phyloP scores from a whole-genome alignment of 2,329 filamentous ascomycete genomes.

The Hypocrella siamensis region DNA sequence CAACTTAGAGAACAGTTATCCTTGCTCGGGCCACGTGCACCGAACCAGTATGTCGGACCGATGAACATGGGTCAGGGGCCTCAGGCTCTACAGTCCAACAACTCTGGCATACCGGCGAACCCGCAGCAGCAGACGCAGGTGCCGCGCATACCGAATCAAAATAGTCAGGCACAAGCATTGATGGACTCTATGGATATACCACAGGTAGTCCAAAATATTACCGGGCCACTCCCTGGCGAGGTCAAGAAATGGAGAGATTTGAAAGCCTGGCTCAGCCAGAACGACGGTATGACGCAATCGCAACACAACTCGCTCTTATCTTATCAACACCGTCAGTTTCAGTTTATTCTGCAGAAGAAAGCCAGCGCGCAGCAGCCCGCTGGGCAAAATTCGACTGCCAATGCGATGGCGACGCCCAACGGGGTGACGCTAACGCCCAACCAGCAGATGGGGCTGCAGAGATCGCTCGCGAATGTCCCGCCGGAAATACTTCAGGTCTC shows the following conservation, averaged over 20 bases:
- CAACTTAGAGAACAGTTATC: slow-evolving; percentile 18
- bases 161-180: slow-evolving; percentile 18
- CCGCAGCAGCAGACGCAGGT: slow-evolving; percentile 13
- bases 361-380: slow-evolving; percentile 13
- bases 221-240: slow-evolving; percentile 20
- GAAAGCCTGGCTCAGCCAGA: slow-evolving; percentile 24
- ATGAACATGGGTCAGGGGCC: slow-evolving; percentile 15
- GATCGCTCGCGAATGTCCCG: slow-evolving; percentile 11
- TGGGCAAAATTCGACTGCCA: slow-evolving; percentile 14
- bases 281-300: slow-evolving; percentile 16
- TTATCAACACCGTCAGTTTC: slow-evolving; percentile 25
- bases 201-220: slow-evolving; percentile 14
- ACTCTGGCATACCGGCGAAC: slow-evolving; percentile 10
- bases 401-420: slow-evolving; percentile 8
- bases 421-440: slow-evolving; percentile 12
- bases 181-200: slow-evolving; percentile 36
- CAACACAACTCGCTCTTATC: slow-evolving; percentile 16
- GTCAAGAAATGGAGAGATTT: slow-evolving; percentile 34
- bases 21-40: slow-evolving; percentile 15
- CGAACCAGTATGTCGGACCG: slow-evolving; percentile 15
- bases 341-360: slow-evolving; percentile 14
- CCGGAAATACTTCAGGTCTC: slow-evolving; percentile 17
- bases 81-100: slow-evolving; percentile 15
- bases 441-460: slow-evolving; percentile 11
- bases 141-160: slow-evolving; percentile 11